Conservation (phyloP, 202 grass and related monocot genomes). For the Eragrostis tef region DNA sequence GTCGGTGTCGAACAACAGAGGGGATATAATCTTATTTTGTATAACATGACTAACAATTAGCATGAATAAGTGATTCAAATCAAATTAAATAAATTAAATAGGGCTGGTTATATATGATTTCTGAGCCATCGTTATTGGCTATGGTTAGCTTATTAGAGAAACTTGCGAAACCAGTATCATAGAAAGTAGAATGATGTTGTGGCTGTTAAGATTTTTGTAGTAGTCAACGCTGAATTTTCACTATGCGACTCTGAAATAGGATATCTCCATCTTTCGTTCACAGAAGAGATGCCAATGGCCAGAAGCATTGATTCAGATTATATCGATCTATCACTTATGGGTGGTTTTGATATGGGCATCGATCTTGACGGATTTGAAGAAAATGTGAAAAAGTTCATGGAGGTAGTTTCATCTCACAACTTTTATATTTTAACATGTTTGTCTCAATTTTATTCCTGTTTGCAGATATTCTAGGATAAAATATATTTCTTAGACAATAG, state of each 20-base stretch:
- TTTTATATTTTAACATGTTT: not conserved
- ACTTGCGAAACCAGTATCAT: not conserved
- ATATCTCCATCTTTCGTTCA: slow-evolving; percentile 18
- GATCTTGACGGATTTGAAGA: slow-evolving; percentile 45
- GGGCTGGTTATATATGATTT: not conserved
- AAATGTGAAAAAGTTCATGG: slow-evolving; percentile 53
- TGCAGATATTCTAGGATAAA: slow-evolving; percentile 15
- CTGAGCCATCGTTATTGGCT: not conserved
- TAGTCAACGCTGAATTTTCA: slow-evolving; percentile 9
- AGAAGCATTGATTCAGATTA: slow-evolving; percentile 40
- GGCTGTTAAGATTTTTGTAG: not conserved
- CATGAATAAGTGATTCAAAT: not conserved
- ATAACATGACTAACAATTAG: not conserved
- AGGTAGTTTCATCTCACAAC: slow-evolving; percentile 44
- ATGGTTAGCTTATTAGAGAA: not conserved
- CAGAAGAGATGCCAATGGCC: slow-evolving; percentile 25
- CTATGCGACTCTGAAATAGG: slow-evolving; percentile 30
- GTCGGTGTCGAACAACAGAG: too few species aligned
- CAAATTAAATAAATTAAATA: not conserved
- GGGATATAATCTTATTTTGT: too few species aligned
- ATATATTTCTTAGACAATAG: slow-evolving; percentile 13
- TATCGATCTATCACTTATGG: slow-evolving; percentile 36
- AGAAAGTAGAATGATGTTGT: not conserved
- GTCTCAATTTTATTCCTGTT: slow-evolving; percentile 1
- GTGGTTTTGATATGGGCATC: slow-evolving; percentile 48